These are phyloP conservation scores for Chlamydomonas asymmetrica DNA, from an alignment of 139 green algal species.

Conservation along the genomic window DNA sequence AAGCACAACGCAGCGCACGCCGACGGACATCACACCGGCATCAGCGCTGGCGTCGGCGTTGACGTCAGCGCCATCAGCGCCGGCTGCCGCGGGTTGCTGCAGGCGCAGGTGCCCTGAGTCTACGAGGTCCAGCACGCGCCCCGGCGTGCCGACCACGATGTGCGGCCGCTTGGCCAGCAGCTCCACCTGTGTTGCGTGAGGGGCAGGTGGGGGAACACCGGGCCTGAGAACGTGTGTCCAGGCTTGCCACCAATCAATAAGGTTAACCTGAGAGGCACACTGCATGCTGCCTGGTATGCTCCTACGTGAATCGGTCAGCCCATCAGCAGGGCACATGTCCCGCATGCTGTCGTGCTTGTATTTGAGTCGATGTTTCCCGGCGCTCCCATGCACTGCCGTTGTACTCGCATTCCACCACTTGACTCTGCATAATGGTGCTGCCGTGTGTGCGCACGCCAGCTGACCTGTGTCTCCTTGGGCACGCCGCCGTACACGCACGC, in stretches of 20 bases:
- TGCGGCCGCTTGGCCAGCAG: constrained; percentile 46
- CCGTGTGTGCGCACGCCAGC: too few relatives aligned
- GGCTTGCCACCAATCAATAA: too few relatives aligned
- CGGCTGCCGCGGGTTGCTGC: background rate
- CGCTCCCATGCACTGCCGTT: too few relatives aligned
- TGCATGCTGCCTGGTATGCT: too few relatives aligned
- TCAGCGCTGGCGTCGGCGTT: background rate
- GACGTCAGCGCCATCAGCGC: background rate
- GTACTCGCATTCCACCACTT: too few relatives aligned
- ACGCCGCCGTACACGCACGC: constrained; percentile 68
- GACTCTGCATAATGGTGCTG: too few relatives aligned
- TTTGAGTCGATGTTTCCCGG: background rate
- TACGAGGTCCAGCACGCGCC: constrained; percentile 80
- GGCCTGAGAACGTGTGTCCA: too few relatives aligned
- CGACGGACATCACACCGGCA: too few relatives aligned
- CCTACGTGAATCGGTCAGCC: too few relatives aligned
- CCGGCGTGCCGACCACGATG: constrained; percentile 83
- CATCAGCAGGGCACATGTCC: too few relatives aligned
- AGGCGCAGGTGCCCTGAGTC: constrained; percentile 56
- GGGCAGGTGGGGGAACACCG: background rate
- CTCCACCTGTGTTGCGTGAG: constrained; percentile 35
- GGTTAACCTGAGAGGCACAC: too few relatives aligned
- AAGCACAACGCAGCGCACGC: constrained; percentile 66
- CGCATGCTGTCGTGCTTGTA: too few relatives aligned
- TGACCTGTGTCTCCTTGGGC: constrained; percentile 65